Conservation (phyloP, 208 protist genomes). For the Endotrypanum monterogeii region DNA sequence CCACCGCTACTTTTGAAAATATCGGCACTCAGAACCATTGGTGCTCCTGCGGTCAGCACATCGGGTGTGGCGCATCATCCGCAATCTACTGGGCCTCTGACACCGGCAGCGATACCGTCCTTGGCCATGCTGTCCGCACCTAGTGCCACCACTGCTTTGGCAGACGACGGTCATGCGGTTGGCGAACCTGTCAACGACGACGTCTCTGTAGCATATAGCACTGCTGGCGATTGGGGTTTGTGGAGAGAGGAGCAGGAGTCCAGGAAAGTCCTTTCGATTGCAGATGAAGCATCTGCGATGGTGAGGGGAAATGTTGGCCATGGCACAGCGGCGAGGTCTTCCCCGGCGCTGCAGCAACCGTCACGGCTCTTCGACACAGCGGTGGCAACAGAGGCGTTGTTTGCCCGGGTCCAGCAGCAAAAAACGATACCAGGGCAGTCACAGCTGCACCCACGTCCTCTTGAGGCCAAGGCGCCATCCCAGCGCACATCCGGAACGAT, state of each 20-base stretch:
- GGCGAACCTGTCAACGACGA: background rate
- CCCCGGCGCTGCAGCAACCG: constrained; percentile 20
- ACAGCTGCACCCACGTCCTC: background rate
- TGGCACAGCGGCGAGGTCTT: background rate
- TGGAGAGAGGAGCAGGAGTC: constrained; percentile 1
- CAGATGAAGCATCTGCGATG: background rate
- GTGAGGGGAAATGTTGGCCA: background rate
- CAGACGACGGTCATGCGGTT: background rate
- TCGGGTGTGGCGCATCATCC: background rate
- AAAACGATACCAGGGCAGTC: background rate
- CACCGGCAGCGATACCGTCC: background rate
- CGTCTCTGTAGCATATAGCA: background rate
- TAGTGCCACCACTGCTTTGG: background rate
- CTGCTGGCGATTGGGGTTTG: background rate
- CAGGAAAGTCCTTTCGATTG: background rate
- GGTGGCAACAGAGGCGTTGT: constrained; percentile 21
- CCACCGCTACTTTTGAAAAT: background rate
- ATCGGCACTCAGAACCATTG: background rate
- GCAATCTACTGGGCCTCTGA: background rate
- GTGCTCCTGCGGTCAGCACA: background rate
- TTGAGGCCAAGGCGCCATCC: background rate
- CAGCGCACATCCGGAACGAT: constrained; percentile 19
- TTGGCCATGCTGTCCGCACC: background rate
- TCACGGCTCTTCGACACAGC: constrained; percentile 31
- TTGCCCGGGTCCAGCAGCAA: constrained; percentile 22